These are phyloP conservation scores for Metschnikowia cerradonensis DNA, from an alignment of 805 yeast species.

Conservation along the genomic window DNA sequence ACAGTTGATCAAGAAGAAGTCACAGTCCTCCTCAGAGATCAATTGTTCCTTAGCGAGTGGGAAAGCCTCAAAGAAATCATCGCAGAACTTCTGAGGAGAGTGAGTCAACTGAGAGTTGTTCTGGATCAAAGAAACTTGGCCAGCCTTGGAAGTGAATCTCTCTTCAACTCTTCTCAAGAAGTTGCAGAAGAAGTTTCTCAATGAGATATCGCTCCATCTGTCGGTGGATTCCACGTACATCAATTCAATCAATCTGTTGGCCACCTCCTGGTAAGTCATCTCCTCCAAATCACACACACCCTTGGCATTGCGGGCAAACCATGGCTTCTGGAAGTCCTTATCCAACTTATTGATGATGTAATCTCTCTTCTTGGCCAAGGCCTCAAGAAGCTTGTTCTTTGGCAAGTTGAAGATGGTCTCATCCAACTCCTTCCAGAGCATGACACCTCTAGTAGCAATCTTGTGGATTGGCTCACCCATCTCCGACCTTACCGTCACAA, in stretches of 20 bases:
- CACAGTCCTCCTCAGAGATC: conserved; percentile 92
- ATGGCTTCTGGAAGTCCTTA: conserved; percentile 95
- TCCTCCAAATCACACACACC: conserved; percentile 89
- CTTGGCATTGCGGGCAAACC: conserved; percentile 82
- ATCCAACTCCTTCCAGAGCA: conserved; percentile 96
- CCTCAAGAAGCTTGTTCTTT: conserved; percentile 78
- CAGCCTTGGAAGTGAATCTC: conserved; percentile 66
- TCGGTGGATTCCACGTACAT: conserved; percentile 73
- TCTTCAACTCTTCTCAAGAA: conserved; percentile 94
- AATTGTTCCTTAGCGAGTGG: conserved; percentile 77
- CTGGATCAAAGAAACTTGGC: conserved; percentile 66
- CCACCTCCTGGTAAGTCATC: conserved; percentile 93
- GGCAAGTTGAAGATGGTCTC: conserved; percentile 89
- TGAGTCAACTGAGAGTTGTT: conserved; percentile 61
- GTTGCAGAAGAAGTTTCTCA: conserved; percentile 83
- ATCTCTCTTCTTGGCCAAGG: conserved; percentile 76
- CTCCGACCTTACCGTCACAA: conserved; percentile 92
- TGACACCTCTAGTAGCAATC: conserved; percentile 95
- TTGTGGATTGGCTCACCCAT: conserved; percentile 99
- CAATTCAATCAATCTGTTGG: conserved; percentile 80
- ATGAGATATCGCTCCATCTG: conserved; percentile 84
- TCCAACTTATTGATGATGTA: conserved; percentile 82
- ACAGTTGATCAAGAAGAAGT: conserved; percentile 81
- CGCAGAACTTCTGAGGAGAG: conserved; percentile 57
- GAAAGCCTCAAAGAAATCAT: conserved; percentile 59